Percentiles rank a stretch among this genome's conserved stretches.
phyloP scores from a whole-genome alignment of 2,329 filamentous ascomycete genomes.

The Teratosphaeria pseudoeucalypti region DNA sequence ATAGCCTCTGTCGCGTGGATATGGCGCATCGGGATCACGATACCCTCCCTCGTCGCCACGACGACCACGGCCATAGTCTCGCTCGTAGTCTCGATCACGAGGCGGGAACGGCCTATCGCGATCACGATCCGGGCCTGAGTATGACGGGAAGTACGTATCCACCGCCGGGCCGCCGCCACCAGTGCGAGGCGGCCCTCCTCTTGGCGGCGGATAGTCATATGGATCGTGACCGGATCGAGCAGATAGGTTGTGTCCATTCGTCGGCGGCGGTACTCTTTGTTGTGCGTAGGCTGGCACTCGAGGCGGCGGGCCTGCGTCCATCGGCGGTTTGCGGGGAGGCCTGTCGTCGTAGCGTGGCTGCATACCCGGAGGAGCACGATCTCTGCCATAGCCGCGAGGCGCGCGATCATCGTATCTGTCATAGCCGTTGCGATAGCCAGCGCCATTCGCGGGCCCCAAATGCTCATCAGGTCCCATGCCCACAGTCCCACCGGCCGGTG shows the following conservation, averaged over 20 bases:
- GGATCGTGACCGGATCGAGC: conserved; percentile 14
- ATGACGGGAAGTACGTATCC: conserved; percentile 39
- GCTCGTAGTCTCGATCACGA: background rate
- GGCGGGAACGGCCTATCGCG: conserved; percentile 8
- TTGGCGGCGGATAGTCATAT: conserved; percentile 9
- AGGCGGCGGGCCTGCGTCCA: conserved; percentile 8
- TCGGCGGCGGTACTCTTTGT: conserved; percentile 6
- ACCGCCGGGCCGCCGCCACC: conserved; percentile 9
- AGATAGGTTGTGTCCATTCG: conserved; percentile 21
- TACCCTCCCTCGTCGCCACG: conserved; percentile 15
- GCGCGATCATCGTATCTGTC: conserved; percentile 11
- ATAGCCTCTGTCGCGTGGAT: background rate
- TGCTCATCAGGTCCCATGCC: conserved; percentile 58
- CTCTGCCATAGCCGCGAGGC: conserved; percentile 20
- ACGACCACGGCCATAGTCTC: conserved; percentile 11
- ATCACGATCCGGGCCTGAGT: conserved; percentile 15
- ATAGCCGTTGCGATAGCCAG: conserved; percentile 14
- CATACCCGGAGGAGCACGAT: conserved; percentile 28
- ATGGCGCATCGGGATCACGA: conserved; percentile 12
- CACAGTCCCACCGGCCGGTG: conserved; percentile 82
- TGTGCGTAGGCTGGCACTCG: conserved; percentile 18
- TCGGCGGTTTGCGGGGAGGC: conserved; percentile 11
- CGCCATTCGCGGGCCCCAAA: conserved; percentile 33
- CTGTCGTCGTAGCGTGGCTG: conserved; percentile 18
- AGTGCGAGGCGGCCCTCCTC: conserved; percentile 23